Evolutionary conservation across 768 basidiomycete genomes (phyloP).

Genomic region (Mycena epipterygia): DNA sequence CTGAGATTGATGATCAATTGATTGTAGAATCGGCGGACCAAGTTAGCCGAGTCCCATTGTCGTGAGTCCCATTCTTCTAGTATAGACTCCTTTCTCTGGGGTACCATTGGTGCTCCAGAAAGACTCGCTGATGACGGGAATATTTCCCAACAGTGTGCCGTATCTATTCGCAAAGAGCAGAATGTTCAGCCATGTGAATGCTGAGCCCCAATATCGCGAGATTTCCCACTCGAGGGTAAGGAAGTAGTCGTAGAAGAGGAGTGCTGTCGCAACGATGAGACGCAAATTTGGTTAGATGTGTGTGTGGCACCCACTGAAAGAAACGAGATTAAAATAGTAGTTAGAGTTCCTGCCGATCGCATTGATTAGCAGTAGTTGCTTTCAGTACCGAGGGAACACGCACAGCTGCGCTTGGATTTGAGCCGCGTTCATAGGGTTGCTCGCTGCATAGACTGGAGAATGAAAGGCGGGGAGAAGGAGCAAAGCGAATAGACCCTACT

Average conservation of each 20-base stretch:
- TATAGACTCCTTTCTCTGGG: background rate
- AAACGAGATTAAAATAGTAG: conserved; percentile 8
- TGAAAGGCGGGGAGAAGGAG: no score
- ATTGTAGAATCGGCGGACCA: no score
- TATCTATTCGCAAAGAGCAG: conserved; percentile 27
- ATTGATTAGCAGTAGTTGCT: background rate
- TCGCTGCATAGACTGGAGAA: no score
- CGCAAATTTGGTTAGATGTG: background rate
- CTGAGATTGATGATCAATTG: no score
- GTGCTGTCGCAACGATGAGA: background rate
- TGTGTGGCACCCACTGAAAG: conserved; percentile 5
- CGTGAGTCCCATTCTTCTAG: background rate
- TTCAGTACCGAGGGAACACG: background rate
- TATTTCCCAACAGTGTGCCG: conserved; percentile 15
- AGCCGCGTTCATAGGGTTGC: background rate
- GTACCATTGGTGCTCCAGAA: conserved; percentile 27
- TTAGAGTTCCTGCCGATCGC: conserved; percentile 5
- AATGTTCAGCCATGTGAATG: background rate
- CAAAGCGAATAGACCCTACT: no score
- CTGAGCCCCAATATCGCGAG: conserved; percentile 17
- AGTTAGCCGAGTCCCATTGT: no score
- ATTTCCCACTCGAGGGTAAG: conserved; percentile 25
- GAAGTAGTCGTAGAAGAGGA: conserved; percentile 31
- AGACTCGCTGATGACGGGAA: conserved; percentile 15
- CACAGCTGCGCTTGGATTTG: background rate